Conservation (phyloP, 176 grass and related monocot genomes). For the Stipa capillata region DNA sequence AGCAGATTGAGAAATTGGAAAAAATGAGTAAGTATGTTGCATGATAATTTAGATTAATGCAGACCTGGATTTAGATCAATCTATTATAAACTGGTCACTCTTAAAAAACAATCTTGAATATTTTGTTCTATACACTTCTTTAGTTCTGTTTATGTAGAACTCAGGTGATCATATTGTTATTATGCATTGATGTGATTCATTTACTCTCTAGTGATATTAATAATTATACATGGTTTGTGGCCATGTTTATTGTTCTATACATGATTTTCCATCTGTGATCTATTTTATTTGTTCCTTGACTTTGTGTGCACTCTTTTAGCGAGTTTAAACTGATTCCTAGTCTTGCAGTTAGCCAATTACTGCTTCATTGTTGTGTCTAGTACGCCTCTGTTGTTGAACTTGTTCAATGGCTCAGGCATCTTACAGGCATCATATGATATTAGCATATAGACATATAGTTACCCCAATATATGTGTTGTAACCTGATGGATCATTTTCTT, state of each 20-base stretch:
- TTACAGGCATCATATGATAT: slow-evolving; percentile 2
- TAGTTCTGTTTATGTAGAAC: background rate
- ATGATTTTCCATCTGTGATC: background rate
- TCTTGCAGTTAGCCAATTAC: slow-evolving; percentile 4
- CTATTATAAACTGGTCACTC: slow-evolving; percentile 10
- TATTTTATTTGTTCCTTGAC: background rate
- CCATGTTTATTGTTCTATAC: background rate
- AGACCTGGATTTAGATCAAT: background rate
- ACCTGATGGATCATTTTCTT: slow-evolving; percentile 2
- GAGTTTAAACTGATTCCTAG: background rate
- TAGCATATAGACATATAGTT: slow-evolving; percentile 8
- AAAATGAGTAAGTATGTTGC: slow-evolving; percentile 81
- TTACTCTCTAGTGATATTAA: background rate
- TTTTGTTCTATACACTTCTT: background rate
- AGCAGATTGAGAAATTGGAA: slow-evolving; percentile 95
- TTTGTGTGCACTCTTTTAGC: background rate
- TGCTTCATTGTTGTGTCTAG: background rate
- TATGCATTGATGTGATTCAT: too few relatives aligned
- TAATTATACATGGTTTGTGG: background rate
- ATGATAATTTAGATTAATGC: background rate
- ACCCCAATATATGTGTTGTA: background rate
- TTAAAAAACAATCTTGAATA: background rate
- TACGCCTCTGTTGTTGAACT: background rate
- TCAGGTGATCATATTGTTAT: background rate
- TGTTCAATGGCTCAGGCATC: background rate